Base-by-base conservation (phyloP, 139 green algal genomes). In the Gonium pectorale region DNA sequence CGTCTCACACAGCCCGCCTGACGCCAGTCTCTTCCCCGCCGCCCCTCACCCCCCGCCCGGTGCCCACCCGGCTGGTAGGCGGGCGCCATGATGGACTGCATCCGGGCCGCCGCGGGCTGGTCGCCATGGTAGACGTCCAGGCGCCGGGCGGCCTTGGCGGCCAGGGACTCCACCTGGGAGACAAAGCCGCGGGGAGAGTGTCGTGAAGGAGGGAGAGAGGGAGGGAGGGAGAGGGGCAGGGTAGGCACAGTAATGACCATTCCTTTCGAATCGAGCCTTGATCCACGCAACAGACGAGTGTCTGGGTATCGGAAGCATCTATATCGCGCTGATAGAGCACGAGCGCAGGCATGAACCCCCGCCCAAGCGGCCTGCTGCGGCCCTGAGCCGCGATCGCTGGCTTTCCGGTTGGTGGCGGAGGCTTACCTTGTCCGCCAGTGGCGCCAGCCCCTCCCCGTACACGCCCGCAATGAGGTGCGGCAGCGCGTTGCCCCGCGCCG, bases 391-490 rank as follows among this genome's bases (percentile, higher is more conserved):
- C n/a, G n/a, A n/a, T n/a, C n/a, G n/a, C n/a, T n/a, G n/a, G n/a
- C n/a, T n/a, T n/a, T n/a, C n/a, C n/a, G n/a, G n/a, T n/a, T n/a
- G n/a, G n/a, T n/a, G n/a, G n/a, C n/a, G n/a, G n/a, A n/a, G n/a
- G n/a, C n/a, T 2, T 51, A 89, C 83, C 80, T 91, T 91, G 17
- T 86, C 72, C 7, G 74, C 72, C 52, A 91, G 88, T 19, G 88
- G 88, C 15, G 46, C 80, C 38, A 91, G 73, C 29, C 88, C 88
- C 60, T 91, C 88, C 8, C 79, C 44, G 73, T 85, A 91, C 27
- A 91, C 51, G 41, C 78, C 40, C 31, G 67, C n/a, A 3, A 87
- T 83, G 62, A 90, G 44, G 56, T 79, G 81, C 9, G 66, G 71
- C 27, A 90, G 68, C 11, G 72, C 80, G 64, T 77, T 87, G 52